phyloP scores from a whole-genome alignment of 208 protist species.

The Angomonas desouzai region DNA sequence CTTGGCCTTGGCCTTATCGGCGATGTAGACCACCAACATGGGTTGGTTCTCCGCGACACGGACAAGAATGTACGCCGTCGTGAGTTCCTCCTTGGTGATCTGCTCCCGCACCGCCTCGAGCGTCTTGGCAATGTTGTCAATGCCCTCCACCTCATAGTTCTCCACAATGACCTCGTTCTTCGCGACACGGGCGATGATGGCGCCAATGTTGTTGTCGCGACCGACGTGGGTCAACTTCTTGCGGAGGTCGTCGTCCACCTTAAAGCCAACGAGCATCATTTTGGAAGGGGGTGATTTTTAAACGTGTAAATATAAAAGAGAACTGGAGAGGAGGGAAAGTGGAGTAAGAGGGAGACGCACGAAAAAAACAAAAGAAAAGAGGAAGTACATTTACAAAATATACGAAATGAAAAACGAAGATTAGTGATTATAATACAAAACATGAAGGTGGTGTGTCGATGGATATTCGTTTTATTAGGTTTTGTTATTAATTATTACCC shows the following conservation, averaged over 20 bases:
- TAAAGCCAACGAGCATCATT: slow-evolving; percentile 10
- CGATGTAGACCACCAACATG: slow-evolving; percentile 51
- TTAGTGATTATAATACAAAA: too few relatives aligned
- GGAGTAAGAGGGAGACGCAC: not conserved
- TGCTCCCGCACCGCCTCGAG: not conserved
- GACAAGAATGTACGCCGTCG: slow-evolving; percentile 44
- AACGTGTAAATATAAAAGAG: too few relatives aligned
- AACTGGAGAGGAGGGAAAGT: too few relatives aligned
- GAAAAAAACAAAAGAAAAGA: slow-evolving; percentile 4
- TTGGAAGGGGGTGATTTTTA: not conserved
- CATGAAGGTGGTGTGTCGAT: too few relatives aligned
- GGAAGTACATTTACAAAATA: too few relatives aligned
- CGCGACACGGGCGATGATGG: not conserved
- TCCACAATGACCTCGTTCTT: slow-evolving; percentile 2
- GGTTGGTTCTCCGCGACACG: slow-evolving; percentile 23
- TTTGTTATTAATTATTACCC: too few relatives aligned
- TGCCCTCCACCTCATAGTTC: not conserved
- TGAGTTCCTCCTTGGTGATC: slow-evolving; percentile 15
- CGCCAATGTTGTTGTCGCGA: slow-evolving; percentile 5
- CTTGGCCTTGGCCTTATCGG: slow-evolving; percentile 38
- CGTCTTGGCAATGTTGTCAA: slow-evolving; percentile 1
- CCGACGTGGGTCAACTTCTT: not conserved
- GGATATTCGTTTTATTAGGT: too few relatives aligned
- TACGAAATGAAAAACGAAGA: too few relatives aligned
- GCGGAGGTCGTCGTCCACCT: not conserved